Percentiles rank a stretch among this genome's conserved stretches.
Conservation (phyloP, 2,329 filamentous ascomycete genomes). For the Cordyceps javanica region DNA sequence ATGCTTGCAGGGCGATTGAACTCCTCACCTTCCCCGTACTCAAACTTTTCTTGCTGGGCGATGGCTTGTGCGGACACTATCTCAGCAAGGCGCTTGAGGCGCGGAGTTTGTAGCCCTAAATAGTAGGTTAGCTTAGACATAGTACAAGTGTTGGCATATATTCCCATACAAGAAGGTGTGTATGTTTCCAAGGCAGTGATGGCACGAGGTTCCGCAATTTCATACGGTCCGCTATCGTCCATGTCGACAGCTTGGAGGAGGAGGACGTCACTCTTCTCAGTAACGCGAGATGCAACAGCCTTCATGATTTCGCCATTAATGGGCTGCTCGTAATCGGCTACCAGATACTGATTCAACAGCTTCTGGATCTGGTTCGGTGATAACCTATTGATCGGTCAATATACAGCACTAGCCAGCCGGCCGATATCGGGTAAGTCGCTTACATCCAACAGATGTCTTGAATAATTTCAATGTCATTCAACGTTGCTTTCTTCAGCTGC, state of each 20-base stretch:
- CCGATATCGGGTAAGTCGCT: constrained; percentile 33
- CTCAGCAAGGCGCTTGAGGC: constrained; percentile 92
- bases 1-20: constrained; percentile 47
- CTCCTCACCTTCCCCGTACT: constrained; percentile 41
- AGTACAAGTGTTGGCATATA: background rate
- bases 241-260: constrained; percentile 93
- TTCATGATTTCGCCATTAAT: constrained; percentile 99
- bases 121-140: background rate
- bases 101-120: constrained; percentile 87
- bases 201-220: constrained; percentile 92
- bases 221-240: constrained; percentile 97
- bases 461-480: constrained; percentile 99
- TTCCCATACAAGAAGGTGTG: constrained; percentile 81
- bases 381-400: constrained; percentile 51
- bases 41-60: constrained; percentile 84
- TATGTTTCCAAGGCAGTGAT: constrained; percentile 98
- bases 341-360: constrained; percentile 94
- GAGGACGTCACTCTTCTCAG: constrained; percentile 95
- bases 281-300: constrained; percentile 91
- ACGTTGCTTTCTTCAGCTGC: constrained; percentile 95
- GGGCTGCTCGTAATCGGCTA: constrained; percentile 97
- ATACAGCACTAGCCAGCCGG: background rate
- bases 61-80: constrained; percentile 96
- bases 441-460: constrained; percentile 99
- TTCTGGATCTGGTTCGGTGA: constrained; percentile 99